Percentiles rank a stretch among this genome's conserved stretches.
phyloP scores from a whole-genome alignment of 176 grass and related monocot genomes.

The Zea mays region Zm-B73-REFERENCE-NAM-5.0 NC_050100.1:166677501-166678000 shows the following conservation, averaged over 20 bases:
- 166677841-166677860: constrained; percentile 66
- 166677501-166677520: constrained; percentile 81
- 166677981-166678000: constrained; percentile 58
- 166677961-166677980: constrained; percentile 57
- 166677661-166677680: constrained; percentile 79
- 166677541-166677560: constrained; percentile 61
- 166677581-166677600: constrained; percentile 48
- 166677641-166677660: constrained; percentile 79
- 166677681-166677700: constrained; percentile 71
- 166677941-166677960: constrained; percentile 78
- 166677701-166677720: constrained; percentile 45
- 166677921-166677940: constrained; percentile 83
- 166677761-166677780: constrained; percentile 80
- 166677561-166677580: constrained; percentile 53
- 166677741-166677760: constrained; percentile 71
- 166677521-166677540: constrained; percentile 84
- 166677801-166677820: constrained; percentile 64
- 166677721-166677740: constrained; percentile 48
- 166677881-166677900: constrained; percentile 77
- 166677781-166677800: constrained; percentile 68
- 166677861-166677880: constrained; percentile 71
- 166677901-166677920: constrained; percentile 63
- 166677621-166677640: constrained; percentile 84
- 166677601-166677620: constrained; percentile 67
- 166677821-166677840: constrained; percentile 63